Percentiles rank a stretch among this genome's conserved stretches.
phyloP scores from a whole-genome alignment of 208 protist genomes.

The Leptomonas pyrrhocoris region DNA sequence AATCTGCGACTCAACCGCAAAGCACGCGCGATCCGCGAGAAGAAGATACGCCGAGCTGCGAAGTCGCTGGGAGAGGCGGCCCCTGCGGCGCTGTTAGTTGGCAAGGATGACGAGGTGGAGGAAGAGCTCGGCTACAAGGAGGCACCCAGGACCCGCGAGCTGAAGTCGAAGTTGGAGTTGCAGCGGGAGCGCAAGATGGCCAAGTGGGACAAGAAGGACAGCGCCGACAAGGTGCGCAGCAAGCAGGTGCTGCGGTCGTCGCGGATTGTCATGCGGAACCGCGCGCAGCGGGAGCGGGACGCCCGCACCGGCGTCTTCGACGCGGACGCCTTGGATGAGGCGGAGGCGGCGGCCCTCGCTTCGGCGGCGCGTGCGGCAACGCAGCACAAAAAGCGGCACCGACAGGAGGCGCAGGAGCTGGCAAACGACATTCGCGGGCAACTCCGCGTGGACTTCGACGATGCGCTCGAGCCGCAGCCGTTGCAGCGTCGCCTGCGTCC shows the following conservation, averaged over 20 bases:
- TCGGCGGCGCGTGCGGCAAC: constrained; percentile 30
- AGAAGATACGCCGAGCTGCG: constrained; percentile 78
- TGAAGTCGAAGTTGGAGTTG: constrained; percentile 77
- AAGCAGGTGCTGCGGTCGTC: constrained; percentile 87
- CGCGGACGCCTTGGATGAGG: constrained; percentile 50
- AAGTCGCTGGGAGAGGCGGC: constrained; percentile 45
- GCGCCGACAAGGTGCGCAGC: constrained; percentile 84
- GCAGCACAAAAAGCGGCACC: constrained; percentile 38
- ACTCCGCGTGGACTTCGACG: constrained; percentile 20
- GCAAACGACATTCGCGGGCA: constrained; percentile 65
- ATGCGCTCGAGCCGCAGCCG: constrained; percentile 9
- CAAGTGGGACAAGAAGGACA: constrained; percentile 92
- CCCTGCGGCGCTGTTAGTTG: constrained; percentile 27
- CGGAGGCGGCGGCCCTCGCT: constrained; percentile 42
- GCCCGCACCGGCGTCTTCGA: constrained; percentile 56
- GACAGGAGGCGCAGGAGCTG: constrained; percentile 29
- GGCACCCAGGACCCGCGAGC: constrained; percentile 59
- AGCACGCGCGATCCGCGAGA: constrained; percentile 82
- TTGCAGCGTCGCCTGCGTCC: constrained; percentile 3
- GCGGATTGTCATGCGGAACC: constrained; percentile 60
- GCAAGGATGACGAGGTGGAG: constrained; percentile 82
- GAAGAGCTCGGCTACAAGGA: constrained; percentile 88
- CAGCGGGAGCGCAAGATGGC: constrained; percentile 81
- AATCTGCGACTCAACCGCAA: constrained; percentile 81
- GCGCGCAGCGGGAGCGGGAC: constrained; percentile 45